Percentiles rank a stretch among this genome's conserved stretches.
Conservation (phyloP, 2,329 filamentous ascomycete genomes). For the Fusarium chlamydosporum region DNA sequence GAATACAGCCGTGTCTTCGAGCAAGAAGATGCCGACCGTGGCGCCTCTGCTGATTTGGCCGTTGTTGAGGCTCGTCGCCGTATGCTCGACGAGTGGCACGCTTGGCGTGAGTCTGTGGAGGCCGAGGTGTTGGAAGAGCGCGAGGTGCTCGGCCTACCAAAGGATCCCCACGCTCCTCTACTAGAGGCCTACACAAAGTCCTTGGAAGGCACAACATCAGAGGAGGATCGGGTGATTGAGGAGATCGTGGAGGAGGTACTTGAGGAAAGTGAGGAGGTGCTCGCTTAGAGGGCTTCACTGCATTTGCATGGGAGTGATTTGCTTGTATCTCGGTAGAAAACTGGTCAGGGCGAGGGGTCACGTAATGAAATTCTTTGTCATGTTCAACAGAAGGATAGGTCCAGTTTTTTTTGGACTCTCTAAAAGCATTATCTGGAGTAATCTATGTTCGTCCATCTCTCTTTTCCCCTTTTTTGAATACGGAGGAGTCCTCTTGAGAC, state of each 20-base stretch:
- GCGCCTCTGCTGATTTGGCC: constrained; percentile 92
- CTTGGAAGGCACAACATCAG: constrained; percentile 68
- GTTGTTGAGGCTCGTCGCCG: constrained; percentile 89
- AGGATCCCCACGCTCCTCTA: constrained; percentile 73
- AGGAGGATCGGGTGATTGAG: constrained; percentile 85
- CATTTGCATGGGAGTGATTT: constrained; percentile 52
- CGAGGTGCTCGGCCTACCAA: constrained; percentile 74
- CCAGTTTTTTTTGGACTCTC: constrained; percentile 35
- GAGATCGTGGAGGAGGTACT: constrained; percentile 87
- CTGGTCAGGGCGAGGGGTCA: constrained; percentile 53
- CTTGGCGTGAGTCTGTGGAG: constrained; percentile 83
- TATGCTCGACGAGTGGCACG: constrained; percentile 88
- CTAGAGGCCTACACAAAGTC: constrained; percentile 69
- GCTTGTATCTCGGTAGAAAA: constrained; percentile 55
- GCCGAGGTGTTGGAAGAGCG: constrained; percentile 81
- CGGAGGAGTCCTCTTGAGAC: background rate
- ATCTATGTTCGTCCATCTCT: constrained; percentile 32
- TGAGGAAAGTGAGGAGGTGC: constrained; percentile 86
- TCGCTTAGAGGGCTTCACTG: constrained; percentile 56
- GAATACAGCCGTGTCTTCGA: constrained; percentile 97
- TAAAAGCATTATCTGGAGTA: constrained; percentile 45
- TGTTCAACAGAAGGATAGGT: constrained; percentile 45
- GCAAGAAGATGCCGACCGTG: constrained; percentile 92
- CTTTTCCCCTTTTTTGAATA: background rate
- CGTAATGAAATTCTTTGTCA: constrained; percentile 54